A percentile compares a stretch with the other conserved stretches of the same genome.
Conservation (phyloP, 495 filamentous ascomycete genomes). For the Friedmanniomyces endolithicus region DNA sequence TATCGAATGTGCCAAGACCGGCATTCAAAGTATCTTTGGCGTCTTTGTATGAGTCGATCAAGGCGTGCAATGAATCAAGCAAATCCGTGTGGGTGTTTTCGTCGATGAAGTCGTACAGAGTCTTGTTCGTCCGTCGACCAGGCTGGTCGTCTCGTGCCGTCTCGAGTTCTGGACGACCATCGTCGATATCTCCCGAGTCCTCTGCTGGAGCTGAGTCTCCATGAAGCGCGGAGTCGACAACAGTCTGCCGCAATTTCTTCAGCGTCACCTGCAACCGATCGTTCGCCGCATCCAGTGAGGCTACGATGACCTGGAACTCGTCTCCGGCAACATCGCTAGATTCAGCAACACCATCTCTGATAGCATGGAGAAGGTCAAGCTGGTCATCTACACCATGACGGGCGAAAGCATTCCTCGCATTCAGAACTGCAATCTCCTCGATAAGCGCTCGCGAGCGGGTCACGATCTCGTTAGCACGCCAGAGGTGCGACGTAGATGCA, state of each 20-base stretch:
- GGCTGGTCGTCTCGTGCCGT: slow-evolving; percentile 26
- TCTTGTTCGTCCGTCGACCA: slow-evolving; percentile 50
- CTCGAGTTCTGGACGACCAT: not conserved
- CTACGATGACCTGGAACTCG: slow-evolving; percentile 39
- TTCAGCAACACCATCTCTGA: slow-evolving; percentile 47
- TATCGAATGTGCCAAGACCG: slow-evolving; percentile 20
- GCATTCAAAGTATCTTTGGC: slow-evolving; percentile 18
- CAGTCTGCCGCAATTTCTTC: slow-evolving; percentile 51
- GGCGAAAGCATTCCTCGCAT: slow-evolving; percentile 66
- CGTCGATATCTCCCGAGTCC: not conserved
- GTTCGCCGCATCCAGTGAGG: slow-evolving; percentile 61
- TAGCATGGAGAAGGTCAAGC: slow-evolving; percentile 50
- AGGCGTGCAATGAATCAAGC: slow-evolving; percentile 50
- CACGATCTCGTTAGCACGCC: slow-evolving; percentile 79
- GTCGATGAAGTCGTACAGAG: slow-evolving; percentile 82
- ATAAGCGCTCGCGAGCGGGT: slow-evolving; percentile 59
- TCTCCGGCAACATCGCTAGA: slow-evolving; percentile 39
- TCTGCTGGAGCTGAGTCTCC: not conserved
- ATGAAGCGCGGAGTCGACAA: slow-evolving; percentile 62
- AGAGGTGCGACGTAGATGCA: slow-evolving; percentile 70
- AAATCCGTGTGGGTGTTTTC: slow-evolving; percentile 62
- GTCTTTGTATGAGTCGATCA: slow-evolving; percentile 40
- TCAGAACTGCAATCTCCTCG: slow-evolving; percentile 67
- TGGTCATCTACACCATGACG: slow-evolving; percentile 61
- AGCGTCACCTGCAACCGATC: slow-evolving; percentile 59